Base-by-base conservation (phyloP, 306 rosid species). In the Biancaea sappan region DNA sequence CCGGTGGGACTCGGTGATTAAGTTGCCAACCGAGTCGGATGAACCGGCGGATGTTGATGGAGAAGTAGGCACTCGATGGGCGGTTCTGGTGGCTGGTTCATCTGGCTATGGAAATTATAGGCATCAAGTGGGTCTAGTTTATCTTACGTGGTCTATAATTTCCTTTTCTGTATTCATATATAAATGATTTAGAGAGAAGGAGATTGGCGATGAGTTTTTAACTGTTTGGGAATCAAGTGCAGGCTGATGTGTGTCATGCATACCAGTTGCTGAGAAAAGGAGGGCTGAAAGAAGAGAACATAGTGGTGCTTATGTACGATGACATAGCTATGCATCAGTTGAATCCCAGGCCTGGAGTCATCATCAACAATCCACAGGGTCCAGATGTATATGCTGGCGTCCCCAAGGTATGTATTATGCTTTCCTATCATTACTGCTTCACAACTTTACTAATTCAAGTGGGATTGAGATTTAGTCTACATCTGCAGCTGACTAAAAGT, bases 221-320 rank as follows among this genome's bases (percentile, higher is more conserved):
- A 6, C 34, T 1, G 18, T 34, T n/a, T n/a, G 22, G 3, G 3
- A 26, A 19, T 66, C 1, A 52, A 51, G 8, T 37, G 3, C 53
- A 94, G 96, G 90, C 98, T 0, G 98, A 94, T 75, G 88, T 90
- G 48, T 94, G 98, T 47, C 98, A 94, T 66, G 97, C 98, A 4
- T 94, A 91, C 80, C 98, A 91, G 72, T 43, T 94, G 80, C 74
- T 94, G 65, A 87, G 6, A 43, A 88, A 83, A 65, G 97, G 96
- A 2, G 98, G 98, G 50, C 5, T 94, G 26, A 88, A 87, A 78
- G 92, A 94, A 76, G 93, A 94, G 21, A 91, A 94, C 83, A 90
- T 94, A n/a, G 97, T 94, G 78, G 96, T 94, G 66, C 91, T 94
- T 57, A 91, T 91, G 98, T 94, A 88, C 2, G 95, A 94, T 79